phyloP scores from a whole-genome alignment of 73 alveolate genomes.

The Durusdinium trenchii region DNA sequence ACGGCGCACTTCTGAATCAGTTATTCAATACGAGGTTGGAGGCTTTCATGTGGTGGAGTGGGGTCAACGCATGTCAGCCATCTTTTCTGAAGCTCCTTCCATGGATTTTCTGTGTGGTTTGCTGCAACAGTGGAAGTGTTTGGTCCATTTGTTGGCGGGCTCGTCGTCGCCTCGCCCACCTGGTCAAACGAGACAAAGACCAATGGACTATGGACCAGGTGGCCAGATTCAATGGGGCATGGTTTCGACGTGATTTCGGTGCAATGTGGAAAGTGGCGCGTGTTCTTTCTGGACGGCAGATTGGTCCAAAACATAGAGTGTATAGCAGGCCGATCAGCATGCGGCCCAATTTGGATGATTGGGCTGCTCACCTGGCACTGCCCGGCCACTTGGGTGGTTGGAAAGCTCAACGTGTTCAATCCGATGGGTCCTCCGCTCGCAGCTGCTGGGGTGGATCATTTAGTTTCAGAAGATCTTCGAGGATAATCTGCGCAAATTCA shows the following conservation, averaged over 20 bases:
- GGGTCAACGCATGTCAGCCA: not conserved
- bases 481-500: not conserved
- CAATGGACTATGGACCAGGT: not conserved
- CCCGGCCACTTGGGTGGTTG: constrained; percentile 30
- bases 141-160: not conserved
- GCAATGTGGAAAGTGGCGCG: constrained; percentile 12
- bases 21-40: not conserved
- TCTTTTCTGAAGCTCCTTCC: constrained; percentile 5
- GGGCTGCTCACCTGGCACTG: constrained; percentile 37
- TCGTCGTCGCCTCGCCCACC: not conserved
- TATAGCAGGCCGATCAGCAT: not conserved
- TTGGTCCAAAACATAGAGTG: not conserved
- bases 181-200: constrained; percentile 4
- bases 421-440: not conserved
- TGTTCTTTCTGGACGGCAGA: not conserved
- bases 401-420: not conserved
- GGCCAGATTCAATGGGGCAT: not conserved
- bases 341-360: not conserved
- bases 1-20: constrained; percentile 4
- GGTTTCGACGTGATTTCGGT: constrained; percentile 7
- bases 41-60: constrained; percentile 16
- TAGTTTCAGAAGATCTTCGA: not conserved
- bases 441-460: not conserved
- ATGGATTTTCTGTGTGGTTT: not conserved
- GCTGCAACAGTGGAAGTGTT: constrained; percentile 3